Percentiles rank a stretch among this genome's conserved stretches.
Evolutionary conservation across 2,329 filamentous ascomycete species (phyloP).

Genomic region (Penicillium sp.): DNA sequence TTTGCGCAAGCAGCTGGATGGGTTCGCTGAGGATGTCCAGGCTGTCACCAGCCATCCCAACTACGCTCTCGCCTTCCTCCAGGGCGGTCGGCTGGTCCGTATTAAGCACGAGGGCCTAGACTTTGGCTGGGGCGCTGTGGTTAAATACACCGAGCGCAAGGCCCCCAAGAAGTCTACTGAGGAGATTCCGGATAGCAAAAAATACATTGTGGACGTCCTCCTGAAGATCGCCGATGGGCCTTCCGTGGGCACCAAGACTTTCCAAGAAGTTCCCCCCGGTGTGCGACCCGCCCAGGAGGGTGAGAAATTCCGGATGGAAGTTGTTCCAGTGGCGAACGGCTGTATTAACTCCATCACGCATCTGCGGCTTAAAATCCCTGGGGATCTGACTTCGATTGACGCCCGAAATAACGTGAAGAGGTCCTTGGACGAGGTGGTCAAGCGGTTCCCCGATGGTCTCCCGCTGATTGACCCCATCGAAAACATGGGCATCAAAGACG

Average conservation of each 20-base stretch:
- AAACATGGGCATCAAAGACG: conserved; percentile 91
- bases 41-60: conserved; percentile 87
- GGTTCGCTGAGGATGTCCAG: conserved; percentile 82
- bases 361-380: conserved; percentile 75
- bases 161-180: conserved; percentile 61
- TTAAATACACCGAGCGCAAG: conserved; percentile 65
- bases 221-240: conserved; percentile 56
- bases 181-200: conserved; percentile 67
- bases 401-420: conserved; percentile 65
- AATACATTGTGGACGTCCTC: conserved; percentile 76
- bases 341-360: conserved; percentile 82
- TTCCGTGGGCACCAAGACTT: conserved; percentile 52
- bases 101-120: conserved; percentile 75
- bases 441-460: conserved; percentile 86
- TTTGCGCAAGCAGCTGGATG: conserved; percentile 74
- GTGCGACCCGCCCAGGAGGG: conserved; percentile 57
- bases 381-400: conserved; percentile 64
- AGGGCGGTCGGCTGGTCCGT: conserved; percentile 79
- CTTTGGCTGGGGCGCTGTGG: conserved; percentile 91
- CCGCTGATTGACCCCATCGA: conserved; percentile 87
- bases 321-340: conserved; percentile 78
- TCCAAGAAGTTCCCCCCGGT: conserved; percentile 59
- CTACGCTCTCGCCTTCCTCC: conserved; percentile 77
- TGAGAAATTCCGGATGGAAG: conserved; percentile 67
- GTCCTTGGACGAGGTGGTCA: conserved; percentile 69